Conservation (phyloP, 2,329 filamentous ascomycete genomes). For the Curvularia sp. region DNA sequence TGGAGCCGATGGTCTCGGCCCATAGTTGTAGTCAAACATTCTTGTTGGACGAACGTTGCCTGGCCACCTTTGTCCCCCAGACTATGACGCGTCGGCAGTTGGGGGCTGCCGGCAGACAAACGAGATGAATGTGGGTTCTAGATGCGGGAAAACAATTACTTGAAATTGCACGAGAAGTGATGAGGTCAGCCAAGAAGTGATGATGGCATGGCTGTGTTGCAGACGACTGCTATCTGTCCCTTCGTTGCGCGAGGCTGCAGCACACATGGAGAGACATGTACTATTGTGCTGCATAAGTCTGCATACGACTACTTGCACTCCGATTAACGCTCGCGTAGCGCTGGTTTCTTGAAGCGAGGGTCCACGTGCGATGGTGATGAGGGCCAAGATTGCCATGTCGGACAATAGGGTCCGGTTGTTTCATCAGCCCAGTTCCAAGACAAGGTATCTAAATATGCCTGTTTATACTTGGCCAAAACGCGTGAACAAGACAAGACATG, state of each 20-base stretch:
- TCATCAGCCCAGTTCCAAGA: conserved; percentile 16
- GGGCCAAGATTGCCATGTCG: conserved; percentile 16
- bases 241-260: neutral
- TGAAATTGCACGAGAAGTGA: neutral
- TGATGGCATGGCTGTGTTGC: neutral
- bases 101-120: neutral
- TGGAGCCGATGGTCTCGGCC: neutral
- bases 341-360: conserved; percentile 6
- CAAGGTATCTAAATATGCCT: conserved; percentile 7
- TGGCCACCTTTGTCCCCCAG: neutral
- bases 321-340: conserved; percentile 1
- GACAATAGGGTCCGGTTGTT: conserved; percentile 16
- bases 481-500: neutral
- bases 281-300: neutral
- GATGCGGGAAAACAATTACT: neutral
- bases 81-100: neutral
- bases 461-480: conserved; percentile 1
- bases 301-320: neutral
- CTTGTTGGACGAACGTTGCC: neutral
- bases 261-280: neutral
- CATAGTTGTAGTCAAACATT: neutral
- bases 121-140: neutral
- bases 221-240: neutral
- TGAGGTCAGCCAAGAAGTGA: neutral
- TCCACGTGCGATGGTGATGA: conserved; percentile 3